phyloP scores from a whole-genome alignment of 148 eudicot genomes.

The Polygonum aviculare region DNA sequence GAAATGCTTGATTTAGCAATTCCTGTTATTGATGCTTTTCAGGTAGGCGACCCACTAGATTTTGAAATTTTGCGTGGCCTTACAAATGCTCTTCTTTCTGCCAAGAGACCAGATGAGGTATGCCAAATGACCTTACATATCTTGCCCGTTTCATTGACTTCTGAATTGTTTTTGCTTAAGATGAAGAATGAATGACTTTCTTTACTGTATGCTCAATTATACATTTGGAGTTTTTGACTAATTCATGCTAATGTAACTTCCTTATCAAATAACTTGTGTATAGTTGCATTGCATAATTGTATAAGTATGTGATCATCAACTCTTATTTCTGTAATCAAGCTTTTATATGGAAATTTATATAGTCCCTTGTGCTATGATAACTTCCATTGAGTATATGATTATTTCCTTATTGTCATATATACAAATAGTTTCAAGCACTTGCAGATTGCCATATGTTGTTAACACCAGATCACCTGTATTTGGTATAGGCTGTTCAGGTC shows the following conservation, averaged over 20 bases:
- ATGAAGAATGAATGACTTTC: too few relatives aligned
- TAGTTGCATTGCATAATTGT: neutral
- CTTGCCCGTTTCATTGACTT: neutral
- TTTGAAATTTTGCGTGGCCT: conserved; percentile 85
- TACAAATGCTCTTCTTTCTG: conserved; percentile 86
- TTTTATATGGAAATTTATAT: neutral
- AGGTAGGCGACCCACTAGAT: conserved; percentile 51
- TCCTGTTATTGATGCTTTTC: conserved; percentile 19
- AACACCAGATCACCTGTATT: neutral
- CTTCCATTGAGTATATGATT: neutral
- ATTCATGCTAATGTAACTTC: neutral
- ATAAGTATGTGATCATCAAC: neutral
- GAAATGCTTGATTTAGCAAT: conserved; percentile 6
- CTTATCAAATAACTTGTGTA: neutral
- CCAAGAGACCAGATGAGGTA: conserved; percentile 89
- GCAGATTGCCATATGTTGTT: neutral
- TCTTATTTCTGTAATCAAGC: neutral
- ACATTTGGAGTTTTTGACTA: too few relatives aligned
- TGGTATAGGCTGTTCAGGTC: conserved; percentile 67
- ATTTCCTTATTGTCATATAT: neutral
- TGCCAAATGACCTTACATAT: conserved; percentile 11
- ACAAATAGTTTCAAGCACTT: neutral
- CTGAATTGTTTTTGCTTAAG: neutral
- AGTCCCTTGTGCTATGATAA: neutral
- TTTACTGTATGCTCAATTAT: too few relatives aligned